Evolutionary conservation across 1,284 basidiomycete genomes (phyloP).

Genomic region (Microbotryum intermedium): DNA sequence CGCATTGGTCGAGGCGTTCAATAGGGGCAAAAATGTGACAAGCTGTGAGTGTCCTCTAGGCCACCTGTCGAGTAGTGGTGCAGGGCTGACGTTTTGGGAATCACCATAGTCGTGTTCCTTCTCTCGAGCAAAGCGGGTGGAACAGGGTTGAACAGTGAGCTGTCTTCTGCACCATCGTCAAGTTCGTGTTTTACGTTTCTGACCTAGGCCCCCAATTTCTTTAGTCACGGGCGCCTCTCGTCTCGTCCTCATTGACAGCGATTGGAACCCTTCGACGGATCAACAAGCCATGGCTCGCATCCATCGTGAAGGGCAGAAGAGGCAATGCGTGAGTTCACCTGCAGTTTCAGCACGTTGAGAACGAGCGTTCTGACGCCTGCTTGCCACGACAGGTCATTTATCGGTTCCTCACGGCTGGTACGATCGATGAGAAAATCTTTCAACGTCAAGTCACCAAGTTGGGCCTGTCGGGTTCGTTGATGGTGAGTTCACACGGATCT

Average conservation of each 20-base stretch:
- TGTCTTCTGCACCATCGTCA: constrained; percentile 46
- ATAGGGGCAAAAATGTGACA: constrained; percentile 58
- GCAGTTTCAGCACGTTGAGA: background rate
- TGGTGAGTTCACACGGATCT: constrained; percentile 34
- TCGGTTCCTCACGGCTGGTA: constrained; percentile 47
- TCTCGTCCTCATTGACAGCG: constrained; percentile 71
- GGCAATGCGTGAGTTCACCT: constrained; percentile 44
- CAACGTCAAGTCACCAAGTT: constrained; percentile 92
- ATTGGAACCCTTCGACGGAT: constrained; percentile 95
- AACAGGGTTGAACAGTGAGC: constrained; percentile 67
- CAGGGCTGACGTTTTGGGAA: constrained; percentile 34
- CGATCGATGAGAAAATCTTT: constrained; percentile 43
- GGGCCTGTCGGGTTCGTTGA: constrained; percentile 55
- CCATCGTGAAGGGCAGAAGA: constrained; percentile 73
- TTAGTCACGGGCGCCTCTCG: constrained; percentile 56
- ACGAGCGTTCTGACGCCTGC: background rate
- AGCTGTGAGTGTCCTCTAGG: constrained; percentile 49
- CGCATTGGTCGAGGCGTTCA: constrained; percentile 71
- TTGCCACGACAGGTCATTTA: constrained; percentile 59
- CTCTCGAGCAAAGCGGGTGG: constrained; percentile 94
- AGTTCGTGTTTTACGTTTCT: background rate
- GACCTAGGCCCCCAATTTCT: background rate
- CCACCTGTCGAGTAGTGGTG: background rate
- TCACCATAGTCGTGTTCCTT: constrained; percentile 64
- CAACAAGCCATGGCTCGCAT: constrained; percentile 89